phyloP scores from a whole-genome alignment of 2,329 filamentous ascomycete genomes.

The Ophiostoma sp. region DNA sequence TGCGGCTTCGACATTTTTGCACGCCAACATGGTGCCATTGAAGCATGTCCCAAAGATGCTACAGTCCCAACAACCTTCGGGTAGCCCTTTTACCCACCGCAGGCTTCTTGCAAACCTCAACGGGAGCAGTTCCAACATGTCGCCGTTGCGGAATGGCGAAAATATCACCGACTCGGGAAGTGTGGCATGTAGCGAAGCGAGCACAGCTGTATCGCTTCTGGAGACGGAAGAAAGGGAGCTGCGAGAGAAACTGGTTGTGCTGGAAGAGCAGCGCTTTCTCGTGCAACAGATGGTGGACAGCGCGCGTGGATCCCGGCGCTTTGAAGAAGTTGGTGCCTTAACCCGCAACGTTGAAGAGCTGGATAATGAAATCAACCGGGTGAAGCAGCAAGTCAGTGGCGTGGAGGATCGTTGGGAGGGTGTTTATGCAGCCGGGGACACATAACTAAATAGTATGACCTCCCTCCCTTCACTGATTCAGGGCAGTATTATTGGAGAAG shows the following conservation, averaged over 20 bases:
- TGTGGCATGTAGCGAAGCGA: slow-evolving; percentile 50
- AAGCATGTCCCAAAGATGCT: slow-evolving; percentile 72
- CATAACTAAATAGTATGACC: not conserved
- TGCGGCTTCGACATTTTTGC: slow-evolving; percentile 78
- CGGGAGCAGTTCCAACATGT: slow-evolving; percentile 32
- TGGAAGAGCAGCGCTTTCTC: slow-evolving; percentile 90
- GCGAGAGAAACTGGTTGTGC: slow-evolving; percentile 74
- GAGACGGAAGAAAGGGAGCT: slow-evolving; percentile 83
- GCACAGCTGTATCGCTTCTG: slow-evolving; percentile 58
- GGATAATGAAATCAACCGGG: slow-evolving; percentile 70
- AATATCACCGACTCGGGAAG: slow-evolving; percentile 51
- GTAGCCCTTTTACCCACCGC: slow-evolving; percentile 32
- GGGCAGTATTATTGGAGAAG: not conserved
- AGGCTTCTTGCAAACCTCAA: slow-evolving; percentile 35
- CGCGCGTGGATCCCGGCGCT: slow-evolving; percentile 72
- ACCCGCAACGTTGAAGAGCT: slow-evolving; percentile 80
- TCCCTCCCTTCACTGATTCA: not conserved
- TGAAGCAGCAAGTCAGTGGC: slow-evolving; percentile 64
- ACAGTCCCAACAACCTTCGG: slow-evolving; percentile 43
- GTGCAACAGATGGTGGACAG: slow-evolving; percentile 81
- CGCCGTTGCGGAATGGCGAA: slow-evolving; percentile 51
- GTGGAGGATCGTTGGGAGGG: slow-evolving; percentile 63
- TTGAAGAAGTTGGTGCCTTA: slow-evolving; percentile 82
- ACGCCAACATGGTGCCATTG: slow-evolving; percentile 86
- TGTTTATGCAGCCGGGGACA: slow-evolving; percentile 43